These are phyloP conservation scores for Coemansia sp. DNA, from an alignment of 192 early-diverging fungal species.

Conservation along the genomic window DNA sequence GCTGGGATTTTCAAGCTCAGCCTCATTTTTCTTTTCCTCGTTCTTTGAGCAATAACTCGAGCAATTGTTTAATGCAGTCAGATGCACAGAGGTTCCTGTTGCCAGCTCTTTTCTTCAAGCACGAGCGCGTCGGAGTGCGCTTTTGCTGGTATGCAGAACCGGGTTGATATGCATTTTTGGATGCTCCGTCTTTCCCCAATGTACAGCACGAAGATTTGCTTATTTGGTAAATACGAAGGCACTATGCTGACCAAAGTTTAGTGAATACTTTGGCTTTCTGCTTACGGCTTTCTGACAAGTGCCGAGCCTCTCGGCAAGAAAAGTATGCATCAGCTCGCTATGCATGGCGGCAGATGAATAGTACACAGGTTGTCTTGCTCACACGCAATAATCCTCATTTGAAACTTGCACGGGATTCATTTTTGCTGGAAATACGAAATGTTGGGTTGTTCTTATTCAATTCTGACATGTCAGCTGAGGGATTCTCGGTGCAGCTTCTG, in stretches of 20 bases:
- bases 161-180: not conserved
- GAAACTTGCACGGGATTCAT: not conserved
- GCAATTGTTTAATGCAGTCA: not conserved
- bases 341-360: conserved; percentile 9
- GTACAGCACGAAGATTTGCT: too few relatives aligned
- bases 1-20: conserved; percentile 4
- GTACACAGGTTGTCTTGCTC: conserved; percentile 6
- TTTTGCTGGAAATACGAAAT: not conserved
- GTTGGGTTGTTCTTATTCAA: not conserved
- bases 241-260: not conserved
- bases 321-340: not conserved
- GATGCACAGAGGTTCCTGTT: conserved; percentile 1
- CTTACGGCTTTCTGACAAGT: not conserved
- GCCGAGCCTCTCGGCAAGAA: not conserved
- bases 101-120: conserved; percentile 8
- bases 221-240: too few relatives aligned
- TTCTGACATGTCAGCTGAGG: conserved; percentile 8
- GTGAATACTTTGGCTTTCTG: conserved; percentile 5
- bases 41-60: conserved; percentile 9
- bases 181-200: too few relatives aligned
- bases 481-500: conserved; percentile 8
- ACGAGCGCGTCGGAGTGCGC: not conserved
- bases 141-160: not conserved
- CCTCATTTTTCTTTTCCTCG: conserved; percentile 4
- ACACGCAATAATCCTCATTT: conserved; percentile 3